Evolutionary conservation across 805 yeast species (phyloP).

Genomic region (Hanseniaspora valbyensis): DNA sequence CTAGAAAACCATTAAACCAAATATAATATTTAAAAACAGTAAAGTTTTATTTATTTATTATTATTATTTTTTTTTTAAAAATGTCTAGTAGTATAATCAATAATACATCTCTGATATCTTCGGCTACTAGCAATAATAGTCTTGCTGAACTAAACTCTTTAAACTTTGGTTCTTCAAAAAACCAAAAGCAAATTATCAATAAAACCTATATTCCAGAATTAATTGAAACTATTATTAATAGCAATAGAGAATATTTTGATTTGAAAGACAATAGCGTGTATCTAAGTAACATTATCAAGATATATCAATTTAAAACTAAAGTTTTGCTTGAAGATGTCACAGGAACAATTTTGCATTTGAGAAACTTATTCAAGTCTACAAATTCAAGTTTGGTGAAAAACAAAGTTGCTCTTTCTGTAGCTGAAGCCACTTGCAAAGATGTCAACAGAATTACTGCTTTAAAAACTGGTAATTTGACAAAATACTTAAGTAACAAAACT

Average conservation of each 20-base stretch:
- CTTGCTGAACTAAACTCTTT: not conserved
- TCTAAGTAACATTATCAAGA: slow-evolving; percentile 73
- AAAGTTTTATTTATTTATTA: too few relatives aligned
- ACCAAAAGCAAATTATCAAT: slow-evolving; percentile 58
- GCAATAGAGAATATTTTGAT: slow-evolving; percentile 48
- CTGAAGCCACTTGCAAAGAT: slow-evolving; percentile 35
- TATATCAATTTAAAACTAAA: slow-evolving; percentile 75
- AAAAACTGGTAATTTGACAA: slow-evolving; percentile 25
- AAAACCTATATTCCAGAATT: slow-evolving; percentile 54
- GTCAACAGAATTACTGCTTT: slow-evolving; percentile 5
- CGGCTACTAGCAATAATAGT: not conserved
- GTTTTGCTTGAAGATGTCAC: slow-evolving; percentile 73
- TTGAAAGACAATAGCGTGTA: slow-evolving; percentile 76
- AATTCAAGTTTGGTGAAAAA: slow-evolving; percentile 48
- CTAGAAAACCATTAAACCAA: too few relatives aligned
- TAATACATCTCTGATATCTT: too few relatives aligned
- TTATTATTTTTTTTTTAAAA: too few relatives aligned
- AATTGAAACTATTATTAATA: slow-evolving; percentile 25
- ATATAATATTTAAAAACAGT: too few relatives aligned
- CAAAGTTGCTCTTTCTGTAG: slow-evolving; percentile 60
- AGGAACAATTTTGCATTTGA: slow-evolving; percentile 60
- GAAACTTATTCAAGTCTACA: slow-evolving; percentile 51
- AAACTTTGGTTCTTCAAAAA: slow-evolving; percentile 59
- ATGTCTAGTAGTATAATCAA: too few relatives aligned
- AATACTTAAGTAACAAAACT: slow-evolving; percentile 26